Base-by-base conservation (phyloP, 768 basidiomycete genomes). In the Agrocybe chaxingu region DNA sequence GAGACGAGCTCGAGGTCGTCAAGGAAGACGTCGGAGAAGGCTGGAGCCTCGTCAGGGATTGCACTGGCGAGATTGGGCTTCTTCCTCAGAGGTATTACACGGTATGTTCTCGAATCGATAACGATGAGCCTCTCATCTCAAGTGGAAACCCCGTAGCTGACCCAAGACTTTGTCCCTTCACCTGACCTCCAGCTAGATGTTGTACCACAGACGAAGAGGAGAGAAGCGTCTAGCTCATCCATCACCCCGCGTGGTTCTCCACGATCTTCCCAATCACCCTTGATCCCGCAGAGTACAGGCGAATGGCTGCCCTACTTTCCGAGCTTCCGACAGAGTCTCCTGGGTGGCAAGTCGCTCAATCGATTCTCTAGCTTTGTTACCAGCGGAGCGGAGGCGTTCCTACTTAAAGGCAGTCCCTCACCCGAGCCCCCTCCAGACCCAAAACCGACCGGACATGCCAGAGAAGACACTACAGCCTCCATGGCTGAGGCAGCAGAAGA, bases 361-460 rank as follows among this genome's bases (percentile, higher is more conserved):
- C 78, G 89, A n/a, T 92, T 92, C 68, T 90, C 89, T 0, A 85
- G 77, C 49, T 92, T 92, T 63, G 89, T 92, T 10, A 89, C 87
- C 6, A 89, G 85, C 51, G 90, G 90, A 33, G 90, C 90, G 8
- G 90, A 92, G 64, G 84, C 85, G 45, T 92, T 84, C 70, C 77
- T 92, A 7, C 76, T 92, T n/a, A 80, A 85, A 44, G 90, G 90
- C 3, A 72, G 68, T 24, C 65, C 69, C 1, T 64, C 69, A 9
- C 24, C 54, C 6, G 45, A 31, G n/a, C 46, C 47, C 7, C 34
- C 54, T 13, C 45, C 37, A 11, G 39, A 38, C 8, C 40, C 53
- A 0, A 48, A 45, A 9, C 8, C 41, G 13, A 30, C 51, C 8
- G 33, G 33, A 10, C 74, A 74, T 48, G 45, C 41, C 16, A 68